Evolutionary conservation across 331 rosid genomes (phyloP).

Genomic region (Stylosanthes scabra): DNA sequence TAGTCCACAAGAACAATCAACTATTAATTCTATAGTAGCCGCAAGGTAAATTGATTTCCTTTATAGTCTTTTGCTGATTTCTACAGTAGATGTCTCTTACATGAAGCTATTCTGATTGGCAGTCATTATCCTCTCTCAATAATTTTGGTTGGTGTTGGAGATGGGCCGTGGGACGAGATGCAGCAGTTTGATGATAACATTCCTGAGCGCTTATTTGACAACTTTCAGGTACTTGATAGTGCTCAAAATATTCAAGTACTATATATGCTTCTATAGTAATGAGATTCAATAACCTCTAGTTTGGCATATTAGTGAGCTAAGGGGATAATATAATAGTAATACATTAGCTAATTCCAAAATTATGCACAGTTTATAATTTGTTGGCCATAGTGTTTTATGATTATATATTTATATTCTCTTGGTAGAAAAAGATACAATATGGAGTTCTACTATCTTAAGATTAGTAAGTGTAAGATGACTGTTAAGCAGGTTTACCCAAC

Average conservation of each 20-base stretch:
- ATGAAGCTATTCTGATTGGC: constrained; percentile 38
- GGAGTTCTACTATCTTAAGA: neutral
- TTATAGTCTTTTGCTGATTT: constrained; percentile 22
- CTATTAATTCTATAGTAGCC: constrained; percentile 70
- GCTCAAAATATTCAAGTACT: constrained; percentile 18
- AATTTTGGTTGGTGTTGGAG: constrained; percentile 95
- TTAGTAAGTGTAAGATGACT: neutral
- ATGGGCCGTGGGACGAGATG: constrained; percentile 99
- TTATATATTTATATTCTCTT: constrained; percentile 11
- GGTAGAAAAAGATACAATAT: neutral
- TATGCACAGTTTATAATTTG: neutral
- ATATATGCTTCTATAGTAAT: constrained; percentile 9
- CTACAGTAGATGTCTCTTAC: constrained; percentile 33
- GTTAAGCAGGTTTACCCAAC: neutral
- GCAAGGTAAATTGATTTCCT: constrained; percentile 73
- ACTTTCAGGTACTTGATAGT: constrained; percentile 77
- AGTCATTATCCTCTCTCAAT: constrained; percentile 92
- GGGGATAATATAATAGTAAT: neutral
- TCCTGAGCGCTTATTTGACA: constrained; percentile 83
- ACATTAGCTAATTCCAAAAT: constrained; percentile 8
- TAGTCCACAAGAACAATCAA: constrained; percentile 86
- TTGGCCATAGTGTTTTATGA: constrained; percentile 2
- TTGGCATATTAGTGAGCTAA: neutral
- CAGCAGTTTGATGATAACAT: constrained; percentile 84
- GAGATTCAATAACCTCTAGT: neutral